Evolutionary conservation across 345 rosid genomes (phyloP).

Genomic region (Capsella bursapastoris): DNA sequence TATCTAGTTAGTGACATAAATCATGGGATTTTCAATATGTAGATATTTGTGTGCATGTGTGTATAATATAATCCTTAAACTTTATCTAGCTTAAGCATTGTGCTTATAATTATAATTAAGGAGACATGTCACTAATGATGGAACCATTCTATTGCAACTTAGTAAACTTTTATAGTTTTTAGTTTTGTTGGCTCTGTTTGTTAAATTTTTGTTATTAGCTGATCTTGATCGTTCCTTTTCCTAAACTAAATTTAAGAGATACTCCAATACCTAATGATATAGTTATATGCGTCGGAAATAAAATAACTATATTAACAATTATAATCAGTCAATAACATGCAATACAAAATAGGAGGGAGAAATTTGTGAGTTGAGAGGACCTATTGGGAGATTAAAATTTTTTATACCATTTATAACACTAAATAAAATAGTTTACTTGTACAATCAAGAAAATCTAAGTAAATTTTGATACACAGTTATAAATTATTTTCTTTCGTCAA

Average conservation of each 20-base stretch:
- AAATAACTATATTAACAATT: too few species aligned
- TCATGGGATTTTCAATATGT: constrained; percentile 13
- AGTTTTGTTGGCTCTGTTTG: too few species aligned
- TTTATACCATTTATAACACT: neutral
- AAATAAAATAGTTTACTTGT: neutral
- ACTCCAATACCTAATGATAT: too few species aligned
- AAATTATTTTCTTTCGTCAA: too few species aligned
- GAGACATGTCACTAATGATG: neutral
- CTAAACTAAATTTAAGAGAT: too few species aligned
- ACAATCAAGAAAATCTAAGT: neutral
- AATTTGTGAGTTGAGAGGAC: neutral
- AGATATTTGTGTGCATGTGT: constrained; percentile 12
- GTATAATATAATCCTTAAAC: constrained; percentile 27
- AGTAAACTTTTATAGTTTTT: neutral
- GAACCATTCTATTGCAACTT: constrained; percentile 7
- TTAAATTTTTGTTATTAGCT: neutral
- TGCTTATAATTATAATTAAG: neutral
- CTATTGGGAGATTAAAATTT: neutral
- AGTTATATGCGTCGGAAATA: too few species aligned
- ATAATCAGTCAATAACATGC: neutral
- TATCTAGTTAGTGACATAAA: constrained; percentile 34
- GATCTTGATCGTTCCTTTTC: neutral
- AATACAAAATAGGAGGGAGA: neutral
- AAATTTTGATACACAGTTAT: neutral
- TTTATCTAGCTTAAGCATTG: constrained; percentile 11